Conservation (phyloP, 2,329 filamentous ascomycete species). For the Aspergillus bombycis region DNA sequence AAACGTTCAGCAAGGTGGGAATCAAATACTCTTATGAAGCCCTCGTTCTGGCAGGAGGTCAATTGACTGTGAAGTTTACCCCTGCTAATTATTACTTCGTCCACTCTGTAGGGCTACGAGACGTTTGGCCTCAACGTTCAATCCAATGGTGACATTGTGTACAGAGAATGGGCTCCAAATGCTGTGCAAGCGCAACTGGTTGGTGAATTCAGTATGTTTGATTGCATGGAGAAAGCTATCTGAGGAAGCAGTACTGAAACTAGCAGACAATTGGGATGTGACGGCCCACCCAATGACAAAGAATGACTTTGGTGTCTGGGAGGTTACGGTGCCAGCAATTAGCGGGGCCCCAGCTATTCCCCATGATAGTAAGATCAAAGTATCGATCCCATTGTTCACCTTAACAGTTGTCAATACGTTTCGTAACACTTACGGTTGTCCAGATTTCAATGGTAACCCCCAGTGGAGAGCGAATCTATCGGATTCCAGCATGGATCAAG, state of each 20-base stretch:
- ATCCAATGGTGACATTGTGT: conserved; percentile 80
- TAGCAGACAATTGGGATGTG: conserved; percentile 79
- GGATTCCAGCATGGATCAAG: conserved; percentile 94
- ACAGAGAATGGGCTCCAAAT: conserved; percentile 96
- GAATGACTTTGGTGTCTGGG: conserved; percentile 82
- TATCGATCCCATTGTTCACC: conserved; percentile 42
- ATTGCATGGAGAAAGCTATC: background rate
- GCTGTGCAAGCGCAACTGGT: conserved; percentile 81
- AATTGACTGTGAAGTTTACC: background rate
- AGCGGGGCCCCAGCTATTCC: conserved; percentile 77
- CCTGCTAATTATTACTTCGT: conserved; percentile 4
- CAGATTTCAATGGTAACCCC: conserved; percentile 84
- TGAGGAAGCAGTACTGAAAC: conserved; percentile 30
- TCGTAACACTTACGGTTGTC: background rate
- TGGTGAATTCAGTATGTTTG: conserved; percentile 83
- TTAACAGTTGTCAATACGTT: background rate
- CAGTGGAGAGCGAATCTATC: conserved; percentile 78
- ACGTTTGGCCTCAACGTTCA: conserved; percentile 83
- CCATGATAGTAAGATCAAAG: conserved; percentile 97
- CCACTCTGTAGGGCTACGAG: conserved; percentile 70
- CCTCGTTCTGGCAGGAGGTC: background rate
- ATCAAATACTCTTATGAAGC: background rate
- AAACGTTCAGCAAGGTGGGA: conserved; percentile 82
- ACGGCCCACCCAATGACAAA: conserved; percentile 85
- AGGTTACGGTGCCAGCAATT: conserved; percentile 73